Base-by-base conservation (phyloP, 2,329 filamentous ascomycete species). In the Epichloe elymi region DNA sequence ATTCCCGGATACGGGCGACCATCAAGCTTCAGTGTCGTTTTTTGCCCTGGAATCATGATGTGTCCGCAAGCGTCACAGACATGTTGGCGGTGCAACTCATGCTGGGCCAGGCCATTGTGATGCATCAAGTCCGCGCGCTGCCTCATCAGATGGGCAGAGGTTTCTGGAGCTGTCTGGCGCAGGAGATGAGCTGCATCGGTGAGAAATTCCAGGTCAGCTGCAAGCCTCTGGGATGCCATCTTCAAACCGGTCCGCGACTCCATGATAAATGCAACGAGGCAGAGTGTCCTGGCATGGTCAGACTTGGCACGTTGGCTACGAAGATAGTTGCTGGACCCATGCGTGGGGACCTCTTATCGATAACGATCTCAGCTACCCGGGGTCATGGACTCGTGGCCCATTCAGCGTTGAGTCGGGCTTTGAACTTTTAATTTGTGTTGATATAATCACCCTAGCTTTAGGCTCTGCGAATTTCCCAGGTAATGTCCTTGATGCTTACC, bases 401-500 rank as follows among this genome's bases (percentile, higher is more conserved):
- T 40, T 40, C 37, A n/a, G 39, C 6, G n/a, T 23, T 10, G 3
- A 30, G 26, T 30, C 11, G 26, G 26, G 26, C 0, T 30, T 30
- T 30, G 3, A 30, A 10, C 26, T 4, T 11, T 30, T 30, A 0
- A 30, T 30, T 30, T 10, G 10, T 37, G 5, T 26, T 26, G 5
- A 8, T 2, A 7, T 20, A 2, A 19, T 19, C 20, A 19, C 12
- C 14, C 2, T 4, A 30, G 15, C 30, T 33, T 49, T 76, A 93
- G 37, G 82, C 79, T 57, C 88, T 76, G 56, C 79, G 77, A 58
- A 98, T 85, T 58, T 89, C 83, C 88, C 89, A 98, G 55, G 80
- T 86, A 51, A 95, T 67, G 33, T 93, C 87, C 65, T 88, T 91
- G 65, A 96, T 89, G 67, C 87, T 93, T 45, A 96, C 90, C 67